Evolutionary conservation across 306 rosid species (phyloP), one percentile per base, ranked within the genome.

Genomic region (Oxytropis ochrocephala): DNA sequence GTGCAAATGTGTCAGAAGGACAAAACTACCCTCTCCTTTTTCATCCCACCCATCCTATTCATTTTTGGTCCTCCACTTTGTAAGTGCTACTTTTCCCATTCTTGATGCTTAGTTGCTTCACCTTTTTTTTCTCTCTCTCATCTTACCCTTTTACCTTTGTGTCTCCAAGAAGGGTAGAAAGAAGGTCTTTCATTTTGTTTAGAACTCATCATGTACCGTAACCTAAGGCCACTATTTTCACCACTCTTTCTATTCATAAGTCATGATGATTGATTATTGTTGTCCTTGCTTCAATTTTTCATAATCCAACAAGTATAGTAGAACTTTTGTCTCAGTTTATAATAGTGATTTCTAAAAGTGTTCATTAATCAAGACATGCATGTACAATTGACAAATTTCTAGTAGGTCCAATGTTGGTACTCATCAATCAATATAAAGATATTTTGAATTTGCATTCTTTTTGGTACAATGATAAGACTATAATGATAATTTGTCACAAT

Each of bases 1-100:
- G 80, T 81, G 85, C 74, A 49, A 81, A 39, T 36, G 58, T 52
- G 77, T 69, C 74, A 53, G 70, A 73, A 67, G 12, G 72, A 75
- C 71, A 70, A 70, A 82, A 66, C 47, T 41, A 65, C 55, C 73
- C 66, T 71, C 84, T 65, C 62, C 71, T 52, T 75, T 36, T 64
- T 55, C 59, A 68, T 76, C 77, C 77, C 39, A 48, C 14, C 30
- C 27, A 80, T 79, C 82, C n/a, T 67, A 54, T 76, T 84, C 87
- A 77, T 13, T 71, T 83, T 81, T 74, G 85, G 82, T 70, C 75
- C 74, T 69, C 58, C 74, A 49, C 68, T 71, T 78, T 78, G 38
- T 64, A 21, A 19, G 5, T 70, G 36, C 77, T 59, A 6, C 57
- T 50, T 67, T 72, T 62, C 47, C 76, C 48, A 69, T 73, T 71